Base-by-base conservation (phyloP, 2,329 filamentous ascomycete species). In the Paraconiothyrium sp. region DNA sequence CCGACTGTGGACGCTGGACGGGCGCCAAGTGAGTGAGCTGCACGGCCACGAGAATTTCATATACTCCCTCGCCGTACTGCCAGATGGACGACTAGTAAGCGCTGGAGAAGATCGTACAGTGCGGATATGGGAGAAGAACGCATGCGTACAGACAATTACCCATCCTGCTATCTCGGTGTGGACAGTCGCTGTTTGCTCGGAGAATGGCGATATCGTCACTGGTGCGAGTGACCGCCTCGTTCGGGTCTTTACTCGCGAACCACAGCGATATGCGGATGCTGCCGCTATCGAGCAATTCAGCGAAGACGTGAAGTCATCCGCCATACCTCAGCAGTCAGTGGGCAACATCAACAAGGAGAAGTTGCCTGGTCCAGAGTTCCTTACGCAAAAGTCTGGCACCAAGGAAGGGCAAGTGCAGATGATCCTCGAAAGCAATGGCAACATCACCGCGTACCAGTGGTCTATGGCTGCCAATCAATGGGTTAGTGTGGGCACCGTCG, bases 131-230 rank as follows among this genome's bases (percentile, higher is more conserved):
- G 90, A 87, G 68, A 92, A 90, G 48, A 86, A 83, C 14, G 85
- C 93, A 59, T 98, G 94, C 76, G 81, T 97, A 49, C 95, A 99
- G 79, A 97, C 94, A 43, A 98, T 99, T 66, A 97, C 94, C 1
- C 93, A 97, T 72, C 95, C 95, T 11, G 95, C 95, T 10, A 96
- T 98, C 58, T 98, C 94, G 0, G 94, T 99, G 5, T 99, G 95
- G 95, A 85, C 88, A 14, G 93, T 99, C 20, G 92, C 93, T n/a
- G 91, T 88, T 11, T 95, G 92, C 73, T 75, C 85, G 0, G 88
- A 92, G 64, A 96, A 88, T 51, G 94, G 95, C 24, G 96, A 99
- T 72, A 94, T 99, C 63, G 92, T 93, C n/a, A 92, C 92, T 2
- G 95, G 94, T 35, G 90, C 94, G 32, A 99, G 94, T 76, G 95